Evolutionary conservation across 2,329 filamentous ascomycete genomes (phyloP).

Genomic region (Colletotrichum tofieldiae): DNA sequence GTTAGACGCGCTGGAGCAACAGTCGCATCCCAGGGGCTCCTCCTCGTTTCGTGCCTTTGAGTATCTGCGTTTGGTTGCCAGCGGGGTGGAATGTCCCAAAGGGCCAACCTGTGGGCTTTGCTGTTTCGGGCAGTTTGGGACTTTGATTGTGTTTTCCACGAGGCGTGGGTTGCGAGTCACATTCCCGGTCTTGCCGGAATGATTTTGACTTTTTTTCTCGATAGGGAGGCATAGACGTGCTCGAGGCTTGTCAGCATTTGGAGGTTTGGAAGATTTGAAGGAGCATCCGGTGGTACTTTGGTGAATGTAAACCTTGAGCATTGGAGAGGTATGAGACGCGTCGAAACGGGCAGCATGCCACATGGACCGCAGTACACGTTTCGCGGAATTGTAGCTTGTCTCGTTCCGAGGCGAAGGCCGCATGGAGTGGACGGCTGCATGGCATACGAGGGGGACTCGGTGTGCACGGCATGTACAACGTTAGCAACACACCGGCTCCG

Average conservation of each 20-base stretch:
- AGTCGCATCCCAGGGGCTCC: background rate
- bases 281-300: background rate
- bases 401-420: slow-evolving; percentile 18
- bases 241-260: slow-evolving; percentile 19
- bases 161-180: slow-evolving; percentile 30
- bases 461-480: slow-evolving; percentile 36
- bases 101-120: background rate
- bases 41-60: background rate
- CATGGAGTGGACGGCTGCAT: slow-evolving; percentile 9
- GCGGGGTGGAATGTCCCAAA: background rate
- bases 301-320: background rate
- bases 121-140: background rate
- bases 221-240: slow-evolving; percentile 2
- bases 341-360: background rate
- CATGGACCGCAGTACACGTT: background rate
- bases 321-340: background rate
- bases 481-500: slow-evolving; percentile 28
- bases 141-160: slow-evolving; percentile 15
- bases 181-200: slow-evolving; percentile 32
- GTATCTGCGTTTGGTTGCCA: background rate
- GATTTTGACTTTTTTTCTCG: slow-evolving; percentile 27
- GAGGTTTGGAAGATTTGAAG: slow-evolving; percentile 2
- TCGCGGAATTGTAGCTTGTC: slow-evolving; percentile 12
- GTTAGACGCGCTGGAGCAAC: background rate
- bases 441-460: slow-evolving; percentile 27